phyloP scores from a whole-genome alignment of 257 asterid genomes.

The Fraxinus excelsior region DNA sequence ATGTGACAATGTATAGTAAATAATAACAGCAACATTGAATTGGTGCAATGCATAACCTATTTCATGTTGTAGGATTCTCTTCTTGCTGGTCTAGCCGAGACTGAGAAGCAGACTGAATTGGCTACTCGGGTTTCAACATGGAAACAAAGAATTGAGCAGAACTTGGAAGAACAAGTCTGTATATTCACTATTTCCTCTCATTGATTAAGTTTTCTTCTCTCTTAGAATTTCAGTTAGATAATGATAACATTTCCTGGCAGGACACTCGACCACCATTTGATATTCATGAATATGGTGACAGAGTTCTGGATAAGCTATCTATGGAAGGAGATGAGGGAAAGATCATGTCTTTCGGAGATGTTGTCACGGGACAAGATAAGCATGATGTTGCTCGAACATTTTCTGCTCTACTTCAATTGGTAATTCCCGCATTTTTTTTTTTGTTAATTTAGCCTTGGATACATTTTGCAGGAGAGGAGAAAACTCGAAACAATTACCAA shows the following conservation, averaged over 20 bases:
- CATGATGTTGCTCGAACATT: conserved; percentile 93
- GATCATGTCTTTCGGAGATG: conserved; percentile 61
- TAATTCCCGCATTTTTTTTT: conserved; percentile 25
- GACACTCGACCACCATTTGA: conserved; percentile 87
- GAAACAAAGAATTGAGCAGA: conserved; percentile 91
- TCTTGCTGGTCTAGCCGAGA: conserved; percentile 78
- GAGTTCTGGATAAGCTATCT: conserved; percentile 63
- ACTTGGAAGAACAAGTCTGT: conserved; percentile 80
- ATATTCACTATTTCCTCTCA: conserved; percentile 12
- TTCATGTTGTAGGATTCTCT: conserved; percentile 67
- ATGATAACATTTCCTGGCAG: conserved; percentile 43
- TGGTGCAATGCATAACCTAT: conserved; percentile 8
- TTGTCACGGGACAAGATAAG: conserved; percentile 78
- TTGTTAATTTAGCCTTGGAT: neutral
- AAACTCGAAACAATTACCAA: neutral
- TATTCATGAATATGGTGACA: conserved; percentile 83
- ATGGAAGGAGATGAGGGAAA: conserved; percentile 37
- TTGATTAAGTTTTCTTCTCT: conserved; percentile 4
- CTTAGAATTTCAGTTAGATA: conserved; percentile 14
- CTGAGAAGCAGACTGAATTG: conserved; percentile 78
- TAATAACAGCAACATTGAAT: neutral
- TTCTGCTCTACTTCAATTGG: conserved; percentile 96
- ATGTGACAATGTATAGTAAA: neutral
- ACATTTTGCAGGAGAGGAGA: conserved; percentile 6
- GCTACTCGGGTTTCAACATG: conserved; percentile 86